phyloP scores from a whole-genome alignment of 1,284 basidiomycete genomes.

The Microstroma glucosiphilum region DNA sequence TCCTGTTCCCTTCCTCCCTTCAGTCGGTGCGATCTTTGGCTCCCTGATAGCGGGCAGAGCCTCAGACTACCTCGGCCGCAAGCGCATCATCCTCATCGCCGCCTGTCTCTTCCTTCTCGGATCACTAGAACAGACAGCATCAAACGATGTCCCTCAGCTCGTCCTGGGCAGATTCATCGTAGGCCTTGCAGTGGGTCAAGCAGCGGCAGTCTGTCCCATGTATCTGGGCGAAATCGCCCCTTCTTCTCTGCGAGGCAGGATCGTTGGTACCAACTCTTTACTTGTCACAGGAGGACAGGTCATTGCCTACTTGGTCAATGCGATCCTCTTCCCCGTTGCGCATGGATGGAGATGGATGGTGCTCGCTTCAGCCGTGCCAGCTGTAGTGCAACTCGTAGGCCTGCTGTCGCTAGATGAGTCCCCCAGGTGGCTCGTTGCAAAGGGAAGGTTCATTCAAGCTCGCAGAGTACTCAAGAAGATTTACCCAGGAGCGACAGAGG shows the following conservation, averaged over 20 bases:
- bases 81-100: conserved; percentile 29
- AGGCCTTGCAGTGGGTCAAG: conserved; percentile 37
- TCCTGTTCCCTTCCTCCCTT: neutral
- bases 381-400: conserved; percentile 33
- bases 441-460: conserved; percentile 26
- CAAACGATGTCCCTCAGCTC: conserved; percentile 34
- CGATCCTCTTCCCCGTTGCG: conserved; percentile 33
- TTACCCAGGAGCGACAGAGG: conserved; percentile 27
- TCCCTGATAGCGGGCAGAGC: conserved; percentile 28
- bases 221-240: conserved; percentile 40
- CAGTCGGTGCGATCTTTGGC: conserved; percentile 36
- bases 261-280: conserved; percentile 38
- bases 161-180: conserved; percentile 36
- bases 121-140: conserved; percentile 36
- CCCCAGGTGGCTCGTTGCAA: conserved; percentile 34
- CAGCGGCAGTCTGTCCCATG: conserved; percentile 33
- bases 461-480: conserved; percentile 31
- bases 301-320: conserved; percentile 33
- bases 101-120: conserved; percentile 38
- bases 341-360: conserved; percentile 46
- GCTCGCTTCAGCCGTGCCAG: conserved; percentile 30
- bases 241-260: conserved; percentile 27
- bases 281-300: conserved; percentile 44
- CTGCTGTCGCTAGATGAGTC: conserved; percentile 37
- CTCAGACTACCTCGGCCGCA: conserved; percentile 30